Conservation (phyloP, 2,329 filamentous ascomycete genomes). For the Dactylellina cionopaga region DNA sequence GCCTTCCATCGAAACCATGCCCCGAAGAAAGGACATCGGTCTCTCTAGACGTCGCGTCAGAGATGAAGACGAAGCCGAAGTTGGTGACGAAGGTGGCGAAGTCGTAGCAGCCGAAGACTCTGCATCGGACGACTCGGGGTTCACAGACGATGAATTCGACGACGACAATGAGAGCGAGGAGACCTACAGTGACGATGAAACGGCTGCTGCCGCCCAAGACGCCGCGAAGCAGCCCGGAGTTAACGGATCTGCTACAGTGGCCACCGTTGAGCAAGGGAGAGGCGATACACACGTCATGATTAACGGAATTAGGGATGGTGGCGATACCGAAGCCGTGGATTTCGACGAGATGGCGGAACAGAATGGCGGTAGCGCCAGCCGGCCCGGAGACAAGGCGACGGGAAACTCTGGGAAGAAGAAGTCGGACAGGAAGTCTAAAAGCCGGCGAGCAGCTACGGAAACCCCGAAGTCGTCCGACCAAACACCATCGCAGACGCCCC, state of each 20-base stretch:
- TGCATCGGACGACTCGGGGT: constrained; percentile 71
- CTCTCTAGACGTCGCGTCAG: constrained; percentile 75
- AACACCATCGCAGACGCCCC: constrained; percentile 58
- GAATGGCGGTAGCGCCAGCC: constrained; percentile 21
- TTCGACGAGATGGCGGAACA: constrained; percentile 62
- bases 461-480: constrained; percentile 59
- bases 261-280: constrained; percentile 61
- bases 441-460: constrained; percentile 58
- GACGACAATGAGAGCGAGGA: constrained; percentile 70
- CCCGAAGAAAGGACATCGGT: constrained; percentile 73
- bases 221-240: constrained; percentile 57
- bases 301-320: constrained; percentile 65
- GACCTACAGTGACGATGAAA: constrained; percentile 62
- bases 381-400: constrained; percentile 14
- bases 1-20: constrained; percentile 63
- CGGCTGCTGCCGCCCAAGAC: constrained; percentile 56
- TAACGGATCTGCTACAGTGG: constrained; percentile 58
- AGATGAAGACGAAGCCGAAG: constrained; percentile 75
- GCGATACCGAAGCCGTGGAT: constrained; percentile 63
- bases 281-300: constrained; percentile 71
- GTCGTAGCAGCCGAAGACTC: constrained; percentile 75
- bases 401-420: constrained; percentile 20
- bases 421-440: constrained; percentile 56
- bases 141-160: constrained; percentile 70
- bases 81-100: constrained; percentile 66